A percentile compares a stretch with the other conserved stretches of the same genome.
phyloP scores from a whole-genome alignment of 495 filamentous ascomycete species.

The Cenococcum geophilum region DNA sequence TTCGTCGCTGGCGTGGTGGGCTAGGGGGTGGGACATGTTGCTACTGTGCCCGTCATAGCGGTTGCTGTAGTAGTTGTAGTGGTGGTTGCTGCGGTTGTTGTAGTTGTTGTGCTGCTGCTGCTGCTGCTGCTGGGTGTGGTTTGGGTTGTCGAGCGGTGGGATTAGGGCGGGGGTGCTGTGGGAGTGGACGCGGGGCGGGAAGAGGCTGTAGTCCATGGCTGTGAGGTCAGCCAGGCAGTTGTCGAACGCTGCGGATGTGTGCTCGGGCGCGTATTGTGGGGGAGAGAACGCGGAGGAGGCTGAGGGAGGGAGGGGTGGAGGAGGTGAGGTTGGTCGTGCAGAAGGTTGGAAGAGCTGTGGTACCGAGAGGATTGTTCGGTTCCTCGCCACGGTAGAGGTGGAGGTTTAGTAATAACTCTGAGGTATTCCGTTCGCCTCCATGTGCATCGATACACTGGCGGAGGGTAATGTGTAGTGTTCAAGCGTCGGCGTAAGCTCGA shows the following conservation, averaged over 20 bases:
- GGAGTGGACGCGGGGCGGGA: constrained; percentile 1
- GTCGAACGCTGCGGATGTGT: neutral
- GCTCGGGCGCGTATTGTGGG: neutral
- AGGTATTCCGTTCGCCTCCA: neutral
- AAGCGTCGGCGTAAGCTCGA: neutral
- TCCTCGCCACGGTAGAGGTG: neutral
- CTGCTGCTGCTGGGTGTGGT: neutral
- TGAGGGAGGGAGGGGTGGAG: neutral
- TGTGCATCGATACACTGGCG: neutral
- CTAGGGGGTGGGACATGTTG: neutral
- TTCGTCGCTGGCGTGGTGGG: neutral
- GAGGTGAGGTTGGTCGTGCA: neutral
- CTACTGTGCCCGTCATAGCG: neutral
- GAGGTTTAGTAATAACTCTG: neutral
- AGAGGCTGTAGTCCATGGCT: neutral
- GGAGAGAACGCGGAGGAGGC: neutral
- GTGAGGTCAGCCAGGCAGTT: neutral
- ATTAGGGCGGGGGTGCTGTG: neutral
- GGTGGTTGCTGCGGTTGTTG: neutral
- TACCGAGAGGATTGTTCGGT: neutral
- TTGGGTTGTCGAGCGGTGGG: constrained; percentile 1
- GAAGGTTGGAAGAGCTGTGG: neutral
- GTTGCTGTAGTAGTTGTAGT: neutral
- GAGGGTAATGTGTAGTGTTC: neutral
- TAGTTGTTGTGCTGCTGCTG: too few relatives aligned